phyloP scores from a whole-genome alignment of 2,329 filamentous ascomycete genomes.

The Pestalotiopsis sp. region DNA sequence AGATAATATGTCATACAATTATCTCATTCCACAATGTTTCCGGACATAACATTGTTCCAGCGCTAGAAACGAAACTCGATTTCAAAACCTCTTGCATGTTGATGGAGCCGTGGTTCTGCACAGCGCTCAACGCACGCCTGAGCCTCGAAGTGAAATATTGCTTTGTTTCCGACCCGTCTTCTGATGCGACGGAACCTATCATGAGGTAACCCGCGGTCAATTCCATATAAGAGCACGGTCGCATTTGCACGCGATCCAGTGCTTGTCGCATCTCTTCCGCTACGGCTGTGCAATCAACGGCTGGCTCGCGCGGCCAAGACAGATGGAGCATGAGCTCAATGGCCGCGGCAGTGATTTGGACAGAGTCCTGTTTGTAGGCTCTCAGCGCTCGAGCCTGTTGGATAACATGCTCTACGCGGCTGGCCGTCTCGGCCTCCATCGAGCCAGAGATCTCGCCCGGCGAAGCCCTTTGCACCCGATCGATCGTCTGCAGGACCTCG shows the following conservation, averaged over 20 bases:
- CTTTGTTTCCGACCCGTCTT: conserved; percentile 20
- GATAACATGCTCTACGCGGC: background rate
- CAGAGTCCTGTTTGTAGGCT: background rate
- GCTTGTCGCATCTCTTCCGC: conserved; percentile 22
- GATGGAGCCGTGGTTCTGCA: background rate
- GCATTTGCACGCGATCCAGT: conserved; percentile 17
- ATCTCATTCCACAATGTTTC: background rate
- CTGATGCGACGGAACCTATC: conserved; percentile 25
- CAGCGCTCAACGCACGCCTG: conserved; percentile 12
- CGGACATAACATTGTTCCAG: background rate
- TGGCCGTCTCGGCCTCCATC: background rate
- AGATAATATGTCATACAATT: background rate
- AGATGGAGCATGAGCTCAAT: conserved; percentile 27
- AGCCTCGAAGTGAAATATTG: conserved; percentile 25
- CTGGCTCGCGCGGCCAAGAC: conserved; percentile 17
- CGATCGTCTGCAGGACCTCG: background rate
- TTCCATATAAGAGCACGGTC: conserved; percentile 25
- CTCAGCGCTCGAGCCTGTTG: background rate
- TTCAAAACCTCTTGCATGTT: background rate
- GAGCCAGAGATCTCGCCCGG: background rate
- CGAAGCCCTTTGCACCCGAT: background rate
- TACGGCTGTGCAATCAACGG: conserved; percentile 16
- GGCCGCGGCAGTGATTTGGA: conserved; percentile 16
- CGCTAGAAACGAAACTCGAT: background rate
- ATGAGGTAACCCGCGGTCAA: conserved; percentile 27